phyloP scores from a whole-genome alignment of 2,329 filamentous ascomycete species.

The Penicillium freii region DNA sequence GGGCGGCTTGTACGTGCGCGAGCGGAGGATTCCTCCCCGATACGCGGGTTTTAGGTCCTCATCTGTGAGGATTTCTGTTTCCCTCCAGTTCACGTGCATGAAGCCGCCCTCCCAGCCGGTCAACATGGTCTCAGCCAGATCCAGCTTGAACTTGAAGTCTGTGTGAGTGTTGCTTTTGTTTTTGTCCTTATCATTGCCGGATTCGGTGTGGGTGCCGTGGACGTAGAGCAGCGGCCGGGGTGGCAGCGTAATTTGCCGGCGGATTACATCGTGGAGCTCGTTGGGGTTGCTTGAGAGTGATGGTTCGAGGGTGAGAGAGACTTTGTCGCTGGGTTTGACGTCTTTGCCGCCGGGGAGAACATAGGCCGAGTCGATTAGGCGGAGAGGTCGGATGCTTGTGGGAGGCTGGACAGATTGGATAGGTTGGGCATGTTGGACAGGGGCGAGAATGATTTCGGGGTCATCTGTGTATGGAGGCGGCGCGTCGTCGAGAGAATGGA shows the following conservation, averaged over 20 bases:
- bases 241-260: constrained; percentile 21
- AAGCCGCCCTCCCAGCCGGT: constrained; percentile 20
- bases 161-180: constrained; percentile 9
- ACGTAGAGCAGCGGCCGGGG: constrained; percentile 20
- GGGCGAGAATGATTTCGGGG: constrained; percentile 4
- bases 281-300: constrained; percentile 15
- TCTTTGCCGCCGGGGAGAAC: constrained; percentile 13
- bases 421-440: neutral
- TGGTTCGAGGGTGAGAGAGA: constrained; percentile 14
- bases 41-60: constrained; percentile 13
- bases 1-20: constrained; percentile 17
- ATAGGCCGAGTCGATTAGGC: constrained; percentile 22
- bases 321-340: constrained; percentile 7
- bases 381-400: constrained; percentile 9
- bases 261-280: constrained; percentile 16
- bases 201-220: constrained; percentile 19
- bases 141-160: constrained; percentile 23
- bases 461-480: constrained; percentile 26
- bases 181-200: constrained; percentile 13
- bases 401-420: neutral
- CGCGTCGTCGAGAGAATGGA: constrained; percentile 17
- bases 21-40: constrained; percentile 20
- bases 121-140: constrained; percentile 26
- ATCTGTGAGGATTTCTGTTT: constrained; percentile 13
- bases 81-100: constrained; percentile 6